Evolutionary conservation across 176 grass and related monocot genomes (phyloP).

Genomic region (Avena eriantha): DNA sequence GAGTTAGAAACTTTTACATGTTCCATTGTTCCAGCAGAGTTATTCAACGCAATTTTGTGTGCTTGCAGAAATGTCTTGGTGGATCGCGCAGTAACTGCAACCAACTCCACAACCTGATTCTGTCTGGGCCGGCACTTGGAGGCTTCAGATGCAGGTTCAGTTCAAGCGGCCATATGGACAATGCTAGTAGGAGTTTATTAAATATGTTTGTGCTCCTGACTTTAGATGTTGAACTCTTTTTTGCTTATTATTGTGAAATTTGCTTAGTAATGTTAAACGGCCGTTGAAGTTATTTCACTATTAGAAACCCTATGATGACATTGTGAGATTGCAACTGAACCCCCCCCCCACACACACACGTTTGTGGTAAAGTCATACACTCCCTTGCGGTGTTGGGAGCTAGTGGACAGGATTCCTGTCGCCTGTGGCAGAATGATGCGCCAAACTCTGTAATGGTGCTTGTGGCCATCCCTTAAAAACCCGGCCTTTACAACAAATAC

Average conservation of each 20-base stretch:
- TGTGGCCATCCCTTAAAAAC: no score
- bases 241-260: not conserved
- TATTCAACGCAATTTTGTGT: not conserved
- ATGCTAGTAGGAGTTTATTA: not conserved
- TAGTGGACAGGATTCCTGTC: no score
- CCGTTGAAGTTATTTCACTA: not conserved
- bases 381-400: no score
- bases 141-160: not conserved
- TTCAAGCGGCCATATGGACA: not conserved
- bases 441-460: no score
- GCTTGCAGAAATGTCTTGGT: not conserved
- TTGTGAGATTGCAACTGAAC: not conserved
- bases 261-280: not conserved
- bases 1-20: not conserved
- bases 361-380: no score
- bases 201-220: not conserved
- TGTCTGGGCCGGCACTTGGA: not conserved
- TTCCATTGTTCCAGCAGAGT: not conserved
- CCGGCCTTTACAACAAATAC: no score
- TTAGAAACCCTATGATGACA: not conserved
- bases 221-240: not conserved
- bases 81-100: not conserved
- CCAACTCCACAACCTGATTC: not conserved
- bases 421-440: no score
- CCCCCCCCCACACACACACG: no score